phyloP scores from a whole-genome alignment of 2,329 filamentous ascomycete genomes.

The Diaporthe helianthi region DNA sequence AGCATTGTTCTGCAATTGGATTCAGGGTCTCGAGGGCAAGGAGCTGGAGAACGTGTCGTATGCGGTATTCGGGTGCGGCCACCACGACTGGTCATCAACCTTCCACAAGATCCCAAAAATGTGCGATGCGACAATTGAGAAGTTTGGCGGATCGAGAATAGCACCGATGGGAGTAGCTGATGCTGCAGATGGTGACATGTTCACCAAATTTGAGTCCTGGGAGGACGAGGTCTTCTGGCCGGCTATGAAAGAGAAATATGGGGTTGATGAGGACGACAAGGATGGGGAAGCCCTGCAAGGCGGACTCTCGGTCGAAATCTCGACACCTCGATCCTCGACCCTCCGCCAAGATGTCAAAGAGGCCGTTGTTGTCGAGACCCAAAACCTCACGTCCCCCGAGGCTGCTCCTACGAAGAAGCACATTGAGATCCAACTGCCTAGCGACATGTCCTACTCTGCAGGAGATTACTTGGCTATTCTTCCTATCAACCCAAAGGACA shows the following conservation, averaged over 20 bases:
- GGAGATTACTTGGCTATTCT: conserved; percentile 80
- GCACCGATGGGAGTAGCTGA: conserved; percentile 61
- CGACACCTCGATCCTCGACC: conserved; percentile 58
- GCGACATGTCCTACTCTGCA: conserved; percentile 69
- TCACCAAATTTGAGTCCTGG: conserved; percentile 69
- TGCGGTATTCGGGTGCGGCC: conserved; percentile 72
- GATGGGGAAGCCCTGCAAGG: conserved; percentile 36
- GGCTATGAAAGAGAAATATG: conserved; percentile 50
- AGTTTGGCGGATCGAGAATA: conserved; percentile 54
- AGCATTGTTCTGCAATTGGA: conserved; percentile 70
- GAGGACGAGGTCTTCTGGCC: conserved; percentile 60
- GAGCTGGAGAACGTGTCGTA: conserved; percentile 64
- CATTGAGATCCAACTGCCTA: conserved; percentile 71
- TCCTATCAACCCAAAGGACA: conserved; percentile 70
- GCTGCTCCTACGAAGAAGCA: conserved; percentile 66
- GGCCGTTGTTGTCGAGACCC: conserved; percentile 61
- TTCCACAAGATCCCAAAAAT: conserved; percentile 71
- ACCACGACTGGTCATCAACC: conserved; percentile 62
- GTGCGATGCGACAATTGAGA: conserved; percentile 59
- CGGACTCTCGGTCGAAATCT: conserved; percentile 55
- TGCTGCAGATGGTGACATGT: conserved; percentile 66
- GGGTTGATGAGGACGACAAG: conserved; percentile 29
- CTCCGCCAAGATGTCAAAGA: conserved; percentile 67
- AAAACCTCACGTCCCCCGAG: conserved; percentile 55
- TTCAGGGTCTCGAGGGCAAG: conserved; percentile 57